Evolutionary conservation across 163 green algal species (phyloP).

Genomic region (Scenedesmus sp.): DNA sequence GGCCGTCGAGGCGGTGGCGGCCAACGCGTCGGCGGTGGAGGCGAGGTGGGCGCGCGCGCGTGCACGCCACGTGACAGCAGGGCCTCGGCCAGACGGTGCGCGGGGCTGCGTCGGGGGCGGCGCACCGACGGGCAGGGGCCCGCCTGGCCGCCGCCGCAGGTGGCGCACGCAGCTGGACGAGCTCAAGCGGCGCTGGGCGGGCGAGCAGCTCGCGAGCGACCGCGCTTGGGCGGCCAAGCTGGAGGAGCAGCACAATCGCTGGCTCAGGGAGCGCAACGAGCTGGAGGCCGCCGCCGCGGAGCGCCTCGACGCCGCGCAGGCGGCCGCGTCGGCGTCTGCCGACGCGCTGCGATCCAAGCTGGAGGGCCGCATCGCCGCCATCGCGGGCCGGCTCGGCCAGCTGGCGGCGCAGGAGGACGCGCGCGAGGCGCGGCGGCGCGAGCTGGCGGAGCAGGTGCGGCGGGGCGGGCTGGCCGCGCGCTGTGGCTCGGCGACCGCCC

Average conservation of each 20-base stretch:
- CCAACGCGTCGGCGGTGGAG: slow-evolving; percentile 27
- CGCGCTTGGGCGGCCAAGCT: slow-evolving; percentile 35
- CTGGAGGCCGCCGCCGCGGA: slow-evolving; percentile 28
- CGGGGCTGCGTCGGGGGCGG: too few species aligned
- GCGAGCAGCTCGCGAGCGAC: slow-evolving; percentile 32
- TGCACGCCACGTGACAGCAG: too few species aligned
- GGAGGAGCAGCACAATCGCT: slow-evolving; percentile 41
- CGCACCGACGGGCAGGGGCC: too few species aligned
- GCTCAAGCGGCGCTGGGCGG: slow-evolving; percentile 37
- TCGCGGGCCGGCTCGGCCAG: slow-evolving; percentile 10
- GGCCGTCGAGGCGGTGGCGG: slow-evolving; percentile 25
- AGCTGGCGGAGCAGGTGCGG: slow-evolving; percentile 36
- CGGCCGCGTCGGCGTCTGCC: not conserved
- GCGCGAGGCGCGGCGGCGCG: slow-evolving; percentile 16
- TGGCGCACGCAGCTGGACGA: slow-evolving; percentile 33
- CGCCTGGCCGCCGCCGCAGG: not conserved
- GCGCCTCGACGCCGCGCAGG: slow-evolving; percentile 7
- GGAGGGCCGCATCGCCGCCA: slow-evolving; percentile 18
- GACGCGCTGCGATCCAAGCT: slow-evolving; percentile 25
- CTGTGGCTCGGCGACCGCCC: not conserved
- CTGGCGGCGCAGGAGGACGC: slow-evolving; percentile 29
- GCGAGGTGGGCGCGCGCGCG: not conserved
- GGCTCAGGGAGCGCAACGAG: slow-evolving; percentile 36
- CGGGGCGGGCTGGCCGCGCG: not conserved
- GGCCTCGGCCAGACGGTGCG: too few species aligned